Evolutionary conservation across 2,329 filamentous ascomycete species (phyloP).

Genomic region (Fusarium longipes): DNA sequence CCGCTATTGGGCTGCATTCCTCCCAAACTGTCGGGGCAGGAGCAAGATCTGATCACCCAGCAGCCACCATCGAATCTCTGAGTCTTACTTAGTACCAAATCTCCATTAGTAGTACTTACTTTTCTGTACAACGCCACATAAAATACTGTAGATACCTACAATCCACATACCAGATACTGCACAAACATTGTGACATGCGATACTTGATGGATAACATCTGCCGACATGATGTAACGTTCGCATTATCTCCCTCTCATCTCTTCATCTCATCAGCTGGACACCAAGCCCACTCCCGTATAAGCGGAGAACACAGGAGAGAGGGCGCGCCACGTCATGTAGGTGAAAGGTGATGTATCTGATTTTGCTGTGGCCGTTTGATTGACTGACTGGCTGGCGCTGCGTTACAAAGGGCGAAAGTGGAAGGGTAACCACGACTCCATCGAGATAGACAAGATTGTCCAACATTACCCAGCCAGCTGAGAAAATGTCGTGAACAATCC

Average conservation of each 20-base stretch:
- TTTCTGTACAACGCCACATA: slow-evolving; percentile 3
- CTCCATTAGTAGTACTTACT: background rate
- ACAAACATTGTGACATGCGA: slow-evolving; percentile 7
- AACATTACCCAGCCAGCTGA: slow-evolving; percentile 12
- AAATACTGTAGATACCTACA: background rate
- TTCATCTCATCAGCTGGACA: slow-evolving; percentile 17
- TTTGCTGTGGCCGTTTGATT: slow-evolving; percentile 4
- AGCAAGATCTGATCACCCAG: slow-evolving; percentile 29
- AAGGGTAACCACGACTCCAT: slow-evolving; percentile 20
- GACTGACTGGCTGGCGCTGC: background rate
- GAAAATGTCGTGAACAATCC: slow-evolving; percentile 19
- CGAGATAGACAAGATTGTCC: slow-evolving; percentile 8
- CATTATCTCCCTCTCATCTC: slow-evolving; percentile 7
- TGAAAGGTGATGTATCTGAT: slow-evolving; percentile 37
- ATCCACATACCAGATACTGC: background rate
- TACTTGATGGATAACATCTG: slow-evolving; percentile 12
- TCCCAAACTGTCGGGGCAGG: slow-evolving; percentile 22
- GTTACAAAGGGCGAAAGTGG: background rate
- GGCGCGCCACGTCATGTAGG: slow-evolving; percentile 18
- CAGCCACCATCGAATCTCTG: slow-evolving; percentile 7
- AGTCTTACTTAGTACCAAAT: too few species aligned
- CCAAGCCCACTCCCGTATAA: slow-evolving; percentile 5
- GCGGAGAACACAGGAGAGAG: slow-evolving; percentile 6
- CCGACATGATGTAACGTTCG: background rate
- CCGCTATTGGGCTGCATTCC: background rate